These are phyloP conservation scores for Beauveria varroae DNA, from an alignment of 2,329 filamentous ascomycete species.

Conservation along the genomic window DNA sequence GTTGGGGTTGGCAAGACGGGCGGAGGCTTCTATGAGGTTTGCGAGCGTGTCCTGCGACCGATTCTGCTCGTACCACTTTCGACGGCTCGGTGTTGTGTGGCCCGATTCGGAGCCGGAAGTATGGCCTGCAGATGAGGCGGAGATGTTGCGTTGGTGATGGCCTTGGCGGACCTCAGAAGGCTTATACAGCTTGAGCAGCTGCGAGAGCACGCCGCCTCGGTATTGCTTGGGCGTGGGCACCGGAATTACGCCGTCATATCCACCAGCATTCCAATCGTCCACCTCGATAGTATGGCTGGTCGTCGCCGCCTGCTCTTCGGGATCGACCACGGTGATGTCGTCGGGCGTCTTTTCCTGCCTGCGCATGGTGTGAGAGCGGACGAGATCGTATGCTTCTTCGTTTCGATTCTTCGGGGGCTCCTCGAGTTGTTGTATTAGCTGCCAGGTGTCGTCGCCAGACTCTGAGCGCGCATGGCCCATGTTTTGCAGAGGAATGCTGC, in stretches of 20 bases:
- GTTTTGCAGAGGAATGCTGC: conserved; percentile 26
- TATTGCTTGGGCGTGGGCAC: conserved; percentile 34
- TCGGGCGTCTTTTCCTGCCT: conserved; percentile 4
- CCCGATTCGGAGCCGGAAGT: conserved; percentile 24
- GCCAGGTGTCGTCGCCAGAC: conserved; percentile 12
- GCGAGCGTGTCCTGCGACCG: conserved; percentile 38
- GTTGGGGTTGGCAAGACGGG: conserved; percentile 31
- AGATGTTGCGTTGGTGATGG: conserved; percentile 17
- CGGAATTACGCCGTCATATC: conserved; percentile 33
- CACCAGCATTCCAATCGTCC: conserved; percentile 30
- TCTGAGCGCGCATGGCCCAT: conserved; percentile 16
- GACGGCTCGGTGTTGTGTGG: conserved; percentile 33
- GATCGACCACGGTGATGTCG: conserved; percentile 16
- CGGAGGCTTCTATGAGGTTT: conserved; percentile 40
- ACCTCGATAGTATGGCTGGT: conserved; percentile 14
- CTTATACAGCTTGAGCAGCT: conserved; percentile 40
- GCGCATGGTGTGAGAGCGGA: conserved; percentile 32
- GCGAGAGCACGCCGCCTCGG: conserved; percentile 37
- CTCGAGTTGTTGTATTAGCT: conserved; percentile 10
- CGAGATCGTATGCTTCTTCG: conserved; percentile 34
- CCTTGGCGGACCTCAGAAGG: conserved; percentile 21
- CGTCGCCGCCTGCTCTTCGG: conserved; percentile 11
- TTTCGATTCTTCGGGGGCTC: conserved; percentile 20
- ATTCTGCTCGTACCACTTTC: conserved; percentile 43
- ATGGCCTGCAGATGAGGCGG: conserved; percentile 2